These are phyloP conservation scores for Physaria fendleri DNA, from an alignment of 345 rosid genomes.

Conservation along the genomic window DNA sequence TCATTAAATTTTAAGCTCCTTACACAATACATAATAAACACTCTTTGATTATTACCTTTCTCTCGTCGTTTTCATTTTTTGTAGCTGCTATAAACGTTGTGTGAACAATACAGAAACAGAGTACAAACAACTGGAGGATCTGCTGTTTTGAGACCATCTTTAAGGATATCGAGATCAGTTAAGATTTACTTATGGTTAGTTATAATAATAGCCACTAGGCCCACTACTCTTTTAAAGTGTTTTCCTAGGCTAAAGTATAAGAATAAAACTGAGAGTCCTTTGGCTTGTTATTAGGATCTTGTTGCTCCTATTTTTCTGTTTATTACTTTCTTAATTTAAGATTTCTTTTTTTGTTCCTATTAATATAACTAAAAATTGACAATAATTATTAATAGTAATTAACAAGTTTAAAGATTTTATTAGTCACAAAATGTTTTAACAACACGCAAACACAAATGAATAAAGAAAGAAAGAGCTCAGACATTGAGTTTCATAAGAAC, in stretches of 20 bases:
- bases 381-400: neutral
- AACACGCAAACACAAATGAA: slow-evolving; percentile 21
- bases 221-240: slow-evolving; percentile 10
- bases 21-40: neutral
- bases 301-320: neutral
- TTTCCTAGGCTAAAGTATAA: slow-evolving; percentile 1
- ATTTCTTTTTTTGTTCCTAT: neutral
- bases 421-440: slow-evolving; percentile 4
- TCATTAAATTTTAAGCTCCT: neutral
- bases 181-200: neutral
- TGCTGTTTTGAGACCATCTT: slow-evolving; percentile 6
- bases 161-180: slow-evolving; percentile 4
- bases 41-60: slow-evolving; percentile 21
- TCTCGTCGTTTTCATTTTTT: slow-evolving; percentile 2
- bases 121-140: slow-evolving; percentile 10
- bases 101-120: slow-evolving; percentile 20
- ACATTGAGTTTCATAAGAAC: neutral
- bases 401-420: slow-evolving; percentile 15
- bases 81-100: neutral
- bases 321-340: neutral
- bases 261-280: slow-evolving; percentile 7
- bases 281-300: slow-evolving; percentile 29
- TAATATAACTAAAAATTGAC: neutral
- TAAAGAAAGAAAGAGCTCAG: slow-evolving; percentile 1
- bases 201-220: slow-evolving; percentile 2